Evolutionary conservation across 2,329 filamentous ascomycete genomes (phyloP), one percentile per base, ranked within the genome.

Genomic region (Ophidiomyces ophidiicola): DNA sequence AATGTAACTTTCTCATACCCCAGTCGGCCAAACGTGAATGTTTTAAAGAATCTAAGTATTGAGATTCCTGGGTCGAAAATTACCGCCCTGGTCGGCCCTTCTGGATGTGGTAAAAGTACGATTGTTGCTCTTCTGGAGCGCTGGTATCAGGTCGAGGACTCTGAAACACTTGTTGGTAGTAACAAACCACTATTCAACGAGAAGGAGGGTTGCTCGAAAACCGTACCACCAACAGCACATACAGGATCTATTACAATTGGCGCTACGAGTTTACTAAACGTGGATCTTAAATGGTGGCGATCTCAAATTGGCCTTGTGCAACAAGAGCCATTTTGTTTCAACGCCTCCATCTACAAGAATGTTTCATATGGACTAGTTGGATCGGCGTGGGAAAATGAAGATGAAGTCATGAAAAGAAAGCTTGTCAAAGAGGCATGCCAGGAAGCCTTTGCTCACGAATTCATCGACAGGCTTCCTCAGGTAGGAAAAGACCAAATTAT

Each of bases 1-100:
- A 65, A 74, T 29, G 71, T 87, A 7, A 71, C 68, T n/a, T 86
- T 87, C 50, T 72, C 79, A 1, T 87, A 87, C 50, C 82, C 82
- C 0, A 62, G 47, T 43, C 60, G 63, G 3, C 53, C 59, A 0
- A 50, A 56, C 12, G 51, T 57, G 4, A 52, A 51, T 6, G 55
- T 64, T 1, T 44, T 67, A 1, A 53, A 59, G 18, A 49, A 52
- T 2, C 47, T 66, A 10, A 46, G 53, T 44, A 41, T 59, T 17
- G 44, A 42, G 4, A 57, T 66, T 23, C 48, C 51, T 10, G 51
- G 51, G 5, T 55, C 58, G 4, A 61, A 62, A 39, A 58, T 58
- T 0, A 63, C 63, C 0, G 64, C 64, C 11, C 35, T 68, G n/a
- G 63, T 68, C 12, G 64, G 64, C 0, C 58, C 62, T 0, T 66